Conservation (phyloP, 345 rosid species). For the Murraya paniculata region DNA sequence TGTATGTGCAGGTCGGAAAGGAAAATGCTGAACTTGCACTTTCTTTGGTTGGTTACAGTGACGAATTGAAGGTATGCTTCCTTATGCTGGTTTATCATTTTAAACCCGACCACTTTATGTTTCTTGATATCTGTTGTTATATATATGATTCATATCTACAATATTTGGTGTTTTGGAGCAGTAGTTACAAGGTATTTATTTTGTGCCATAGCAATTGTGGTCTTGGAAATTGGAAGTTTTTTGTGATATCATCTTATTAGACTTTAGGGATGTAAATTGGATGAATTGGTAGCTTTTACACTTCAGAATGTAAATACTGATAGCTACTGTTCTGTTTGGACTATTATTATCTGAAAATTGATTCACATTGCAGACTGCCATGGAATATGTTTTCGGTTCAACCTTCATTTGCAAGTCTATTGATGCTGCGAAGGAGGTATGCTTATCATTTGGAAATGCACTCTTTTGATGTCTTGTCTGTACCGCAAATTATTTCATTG, state of each 20-base stretch:
- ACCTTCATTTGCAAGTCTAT: constrained; percentile 87
- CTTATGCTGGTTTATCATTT: constrained; percentile 12
- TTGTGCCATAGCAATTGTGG: neutral
- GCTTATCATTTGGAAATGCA: neutral
- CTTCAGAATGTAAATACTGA: constrained; percentile 3
- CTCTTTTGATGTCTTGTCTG: neutral
- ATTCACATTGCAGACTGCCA: constrained; percentile 67
- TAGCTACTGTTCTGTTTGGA: neutral
- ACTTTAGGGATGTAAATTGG: neutral
- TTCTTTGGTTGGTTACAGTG: constrained; percentile 79
- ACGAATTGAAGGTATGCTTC: constrained; percentile 64
- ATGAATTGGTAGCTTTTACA: neutral
- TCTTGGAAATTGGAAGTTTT: neutral
- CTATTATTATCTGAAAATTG: constrained; percentile 11
- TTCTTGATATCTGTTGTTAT: neutral
- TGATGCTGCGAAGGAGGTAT: constrained; percentile 91
- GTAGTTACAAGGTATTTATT: neutral
- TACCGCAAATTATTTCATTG: neutral
- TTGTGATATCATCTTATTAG: neutral
- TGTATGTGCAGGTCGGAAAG: constrained; percentile 71
- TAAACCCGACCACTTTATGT: neutral
- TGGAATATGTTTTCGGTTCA: constrained; percentile 94
- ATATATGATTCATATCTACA: neutral
- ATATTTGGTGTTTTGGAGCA: neutral
- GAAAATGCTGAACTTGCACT: constrained; percentile 91